Base-by-base conservation (phyloP, 345 rosid species). In the Iberis pinnata region DNA sequence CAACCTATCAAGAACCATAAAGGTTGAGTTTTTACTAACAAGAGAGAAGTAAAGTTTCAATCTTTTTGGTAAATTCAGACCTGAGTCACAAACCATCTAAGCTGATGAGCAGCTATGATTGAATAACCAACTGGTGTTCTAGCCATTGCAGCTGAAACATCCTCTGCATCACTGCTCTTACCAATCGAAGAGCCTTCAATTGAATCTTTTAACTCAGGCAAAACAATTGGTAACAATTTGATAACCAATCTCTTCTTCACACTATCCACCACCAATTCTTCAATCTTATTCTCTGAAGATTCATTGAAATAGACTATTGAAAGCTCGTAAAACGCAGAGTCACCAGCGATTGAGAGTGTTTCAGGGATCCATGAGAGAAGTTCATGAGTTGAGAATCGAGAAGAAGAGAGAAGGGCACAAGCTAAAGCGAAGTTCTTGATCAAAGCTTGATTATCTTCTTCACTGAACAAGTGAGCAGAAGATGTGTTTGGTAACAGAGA, bases 31-130 rank as follows among this genome's bases (percentile, higher is more conserved):
- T n/a, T n/a, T n/a, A n/a, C n/a, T n/a, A n/a, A n/a, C n/a, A n/a
- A n/a, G n/a, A n/a, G n/a, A n/a, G n/a, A n/a, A n/a, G 6, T 40
- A 40, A 27, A 48, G 36, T 14, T 45, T 27, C 40, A n/a, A 43
- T 58, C 7, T 37, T 8, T 69, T 9, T 49, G 2, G 7, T 1
- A 12, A 3, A 32, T 13, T 20, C 64, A 58, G 43, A 84, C 96
- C 96, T 83, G 84, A 64, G 82, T 70, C 37, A 83, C 80, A 48
- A 92, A 79, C 98, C 98, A 87, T 54, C 84, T 70, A 54, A 88
- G 79, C 76, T 88, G 95, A 63, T 71, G 75, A 35, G 89, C 84
- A 3, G 89, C 88, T 11, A 84, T 29, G 43, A 87, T 70, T 0
- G 93, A 82, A 58, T 55, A 69, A 9, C 81, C 89, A 47, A 81